Percentiles rank a stretch among this genome's conserved stretches.
phyloP scores from a whole-genome alignment of 768 basidiomycete species.

The Cubamyces lactineus region DNA sequence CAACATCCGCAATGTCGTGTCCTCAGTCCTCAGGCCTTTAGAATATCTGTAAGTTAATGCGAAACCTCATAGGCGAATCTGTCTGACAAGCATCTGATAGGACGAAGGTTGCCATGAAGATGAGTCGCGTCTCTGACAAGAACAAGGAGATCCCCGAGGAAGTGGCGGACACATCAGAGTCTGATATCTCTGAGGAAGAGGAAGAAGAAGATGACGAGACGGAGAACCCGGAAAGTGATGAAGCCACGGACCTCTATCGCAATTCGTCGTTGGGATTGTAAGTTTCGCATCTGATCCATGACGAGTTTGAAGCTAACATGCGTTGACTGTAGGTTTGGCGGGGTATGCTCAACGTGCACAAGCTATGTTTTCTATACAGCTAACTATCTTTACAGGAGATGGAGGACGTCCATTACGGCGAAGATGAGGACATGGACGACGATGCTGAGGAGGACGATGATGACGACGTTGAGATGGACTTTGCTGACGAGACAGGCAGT shows the following conservation, averaged over 20 bases:
- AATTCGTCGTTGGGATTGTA: slow-evolving; percentile 96
- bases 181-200: slow-evolving; percentile 54
- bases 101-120: slow-evolving; percentile 95
- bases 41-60: slow-evolving; percentile 74
- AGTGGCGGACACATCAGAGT: slow-evolving; percentile 44
- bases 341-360: slow-evolving; percentile 54
- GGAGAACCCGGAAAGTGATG: slow-evolving; percentile 63
- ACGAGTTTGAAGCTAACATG: not conserved
- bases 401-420: slow-evolving; percentile 73
- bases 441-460: slow-evolving; percentile 81
- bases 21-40: slow-evolving; percentile 84
- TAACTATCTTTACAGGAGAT: slow-evolving; percentile 62
- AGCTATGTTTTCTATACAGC: not conserved
- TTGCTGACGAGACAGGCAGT: slow-evolving; percentile 80
- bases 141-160: slow-evolving; percentile 59
- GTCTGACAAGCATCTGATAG: slow-evolving; percentile 12
- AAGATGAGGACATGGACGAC: slow-evolving; percentile 80
- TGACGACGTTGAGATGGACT: slow-evolving; percentile 87
- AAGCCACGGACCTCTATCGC: slow-evolving; percentile 92
- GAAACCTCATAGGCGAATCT: not conserved
- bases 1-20: slow-evolving; percentile 82
- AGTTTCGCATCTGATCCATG: slow-evolving; percentile 32
- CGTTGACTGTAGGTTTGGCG: slow-evolving; percentile 57
- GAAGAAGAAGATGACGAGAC: slow-evolving; percentile 60
- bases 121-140: slow-evolving; percentile 81